Evolutionary conservation across 2,329 filamentous ascomycete species (phyloP).

Genomic region (Alternaria alternata): DNA sequence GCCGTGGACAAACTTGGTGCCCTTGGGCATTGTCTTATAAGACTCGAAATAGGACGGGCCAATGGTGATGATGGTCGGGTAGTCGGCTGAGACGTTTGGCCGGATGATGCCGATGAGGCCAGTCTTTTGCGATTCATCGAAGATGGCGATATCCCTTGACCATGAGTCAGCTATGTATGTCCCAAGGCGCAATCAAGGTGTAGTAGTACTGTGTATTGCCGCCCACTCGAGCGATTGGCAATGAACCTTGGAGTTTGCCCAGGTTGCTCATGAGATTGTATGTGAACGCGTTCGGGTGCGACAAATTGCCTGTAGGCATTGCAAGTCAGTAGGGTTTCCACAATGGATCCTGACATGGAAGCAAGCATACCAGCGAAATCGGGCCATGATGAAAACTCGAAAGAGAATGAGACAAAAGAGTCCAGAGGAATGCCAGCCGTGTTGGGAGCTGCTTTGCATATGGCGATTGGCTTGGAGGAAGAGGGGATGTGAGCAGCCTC

Average conservation of each 20-base stretch:
- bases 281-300: conserved; percentile 66
- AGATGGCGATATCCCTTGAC: neutral
- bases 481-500: conserved; percentile 1
- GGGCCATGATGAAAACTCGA: conserved; percentile 14
- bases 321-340: neutral
- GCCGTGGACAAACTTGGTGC: conserved; percentile 65
- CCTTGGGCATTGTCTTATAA: conserved; percentile 62
- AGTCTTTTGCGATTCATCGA: conserved; percentile 8
- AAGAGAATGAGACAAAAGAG: conserved; percentile 9
- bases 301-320: conserved; percentile 55
- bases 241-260: conserved; percentile 61
- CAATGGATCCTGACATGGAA: neutral
- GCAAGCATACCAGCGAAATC: conserved; percentile 4
- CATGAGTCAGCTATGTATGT: too few relatives aligned
- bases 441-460: neutral
- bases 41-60: conserved; percentile 70
- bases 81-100: conserved; percentile 61
- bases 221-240: conserved; percentile 68
- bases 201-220: conserved; percentile 69
- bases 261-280: conserved; percentile 67
- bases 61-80: conserved; percentile 67
- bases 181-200: accelerated
- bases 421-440: conserved; percentile 11
- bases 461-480: neutral
- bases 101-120: conserved; percentile 61